phyloP scores from a whole-genome alignment of 1,284 basidiomycete genomes.

The Anthracocystis walkeri region DNA sequence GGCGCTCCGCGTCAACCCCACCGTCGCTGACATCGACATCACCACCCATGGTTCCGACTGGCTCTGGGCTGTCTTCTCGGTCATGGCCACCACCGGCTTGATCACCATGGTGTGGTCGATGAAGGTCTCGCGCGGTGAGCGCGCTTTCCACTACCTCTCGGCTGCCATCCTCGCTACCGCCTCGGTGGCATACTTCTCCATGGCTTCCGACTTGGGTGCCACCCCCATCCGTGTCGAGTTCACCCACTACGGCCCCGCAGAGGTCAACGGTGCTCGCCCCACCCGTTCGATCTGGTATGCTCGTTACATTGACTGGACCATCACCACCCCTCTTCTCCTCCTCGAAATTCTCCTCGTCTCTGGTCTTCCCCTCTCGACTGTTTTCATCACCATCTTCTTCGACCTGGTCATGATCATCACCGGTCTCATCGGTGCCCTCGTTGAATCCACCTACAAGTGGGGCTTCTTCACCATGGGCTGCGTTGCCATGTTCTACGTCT shows the following conservation, averaged over 20 bases:
- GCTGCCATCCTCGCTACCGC: slow-evolving; percentile 69
- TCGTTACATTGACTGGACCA: slow-evolving; percentile 65
- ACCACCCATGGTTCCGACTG: slow-evolving; percentile 71
- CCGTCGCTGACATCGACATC: slow-evolving; percentile 57
- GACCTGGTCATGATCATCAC: slow-evolving; percentile 72
- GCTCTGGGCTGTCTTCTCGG: slow-evolving; percentile 70
- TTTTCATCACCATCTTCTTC: slow-evolving; percentile 75
- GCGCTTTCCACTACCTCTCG: slow-evolving; percentile 73
- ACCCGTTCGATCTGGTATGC: slow-evolving; percentile 75
- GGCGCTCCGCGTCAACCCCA: slow-evolving; percentile 51
- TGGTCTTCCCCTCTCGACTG: slow-evolving; percentile 73
- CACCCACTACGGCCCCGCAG: slow-evolving; percentile 62
- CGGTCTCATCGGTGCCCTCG: slow-evolving; percentile 74
- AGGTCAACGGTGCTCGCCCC: slow-evolving; percentile 37
- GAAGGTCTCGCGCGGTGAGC: slow-evolving; percentile 68
- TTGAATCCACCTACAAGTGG: slow-evolving; percentile 74
- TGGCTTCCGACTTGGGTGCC: slow-evolving; percentile 76
- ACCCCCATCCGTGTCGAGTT: slow-evolving; percentile 74
- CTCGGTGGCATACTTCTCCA: slow-evolving; percentile 73
- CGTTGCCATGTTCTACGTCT: slow-evolving; percentile 71
- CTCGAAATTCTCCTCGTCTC: slow-evolving; percentile 74
- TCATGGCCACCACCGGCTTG: slow-evolving; percentile 66
- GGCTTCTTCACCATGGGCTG: slow-evolving; percentile 71
- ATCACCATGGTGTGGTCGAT: slow-evolving; percentile 58
- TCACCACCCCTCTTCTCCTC: slow-evolving; percentile 75